Base-by-base conservation (phyloP, 2,329 filamentous ascomycete genomes). In the Cladosporium sp. region DNA sequence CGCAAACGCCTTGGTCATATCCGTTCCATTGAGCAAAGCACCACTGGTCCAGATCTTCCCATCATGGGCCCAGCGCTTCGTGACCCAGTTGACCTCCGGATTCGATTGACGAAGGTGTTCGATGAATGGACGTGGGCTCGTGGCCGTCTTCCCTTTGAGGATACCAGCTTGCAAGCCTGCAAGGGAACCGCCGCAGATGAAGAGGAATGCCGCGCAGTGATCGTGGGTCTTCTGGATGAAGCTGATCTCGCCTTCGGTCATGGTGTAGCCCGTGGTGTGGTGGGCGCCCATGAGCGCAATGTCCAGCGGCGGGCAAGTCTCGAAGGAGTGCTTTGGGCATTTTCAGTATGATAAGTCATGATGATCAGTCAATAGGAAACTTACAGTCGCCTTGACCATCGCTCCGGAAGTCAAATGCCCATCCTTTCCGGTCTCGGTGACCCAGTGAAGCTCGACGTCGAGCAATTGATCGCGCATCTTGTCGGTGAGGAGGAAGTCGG, bases 251-350 rank as follows among this genome's bases (percentile, higher is more conserved):
- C 55, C 52, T 8, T 63, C 59, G n/a, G 42, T 69, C 3, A 60
- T 57, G 4, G 54, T 50, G 46, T 73, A 68, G 2, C 33, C 41
- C n/a, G 22, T 27, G 1, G 53, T 3, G 11, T 59, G 32, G 29
- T 65, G 58, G 5, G 72, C 71, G 0, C 72, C 71, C 49, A 73
- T 68, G 38, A 74, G 61, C 15, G 67, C 65, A 42, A 73, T 66
- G 51, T 74, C 72, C 6, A 74, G 61, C 0, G 62, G 54, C 0
- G 71, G 71, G 38, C 70, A 72, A 1, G 62, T 62, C 3, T 62
- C 62, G 22, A 72, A 73, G 0, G 67, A 66, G 53, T 73, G 62
- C 70, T 72, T 32, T 32, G 7, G 13, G 6, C 16, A 9, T 42
- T 13, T 19, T 42, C 27, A 50, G 12, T 7, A 16, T 8, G 15